Base-by-base conservation (phyloP, 345 rosid genomes). In the Eutrema japonicum region DNA sequence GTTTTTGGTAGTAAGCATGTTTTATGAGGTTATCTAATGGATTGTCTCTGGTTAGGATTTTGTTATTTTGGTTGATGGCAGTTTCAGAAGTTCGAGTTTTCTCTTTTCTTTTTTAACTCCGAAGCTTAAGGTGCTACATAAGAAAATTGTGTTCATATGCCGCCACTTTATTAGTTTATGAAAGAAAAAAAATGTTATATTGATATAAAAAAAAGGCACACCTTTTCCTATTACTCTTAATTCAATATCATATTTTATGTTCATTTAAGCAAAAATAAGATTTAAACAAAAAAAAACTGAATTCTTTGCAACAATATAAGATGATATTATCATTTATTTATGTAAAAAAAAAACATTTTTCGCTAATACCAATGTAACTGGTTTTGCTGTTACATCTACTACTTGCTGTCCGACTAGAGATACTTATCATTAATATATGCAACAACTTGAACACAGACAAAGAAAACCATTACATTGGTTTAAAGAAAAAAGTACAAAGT, bases 1-100 rank as follows among this genome's bases (percentile, higher is more conserved):
- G 74, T 70, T 47, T 50, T 70, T 46, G 27, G 22, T 57, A 56
- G 45, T 16, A 32, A 45, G 10, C 36, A 52, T 51, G 56, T 51
- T 27, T 11, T 12, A 8, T 27, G 14, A 53, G 16, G 12, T 54
- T 41, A 33, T 55, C 16, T 56, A 56, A 55, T 45, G 36, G 56
- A 57, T 33, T 10, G 40, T 10, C 11, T 43, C 16, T 35, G 27
- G 35, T 59, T 58, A 36, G 57, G 38, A 52, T 36, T 22, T 22
- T 70, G 47, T 26, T 46, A 43, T 16, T 68, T 68, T 54, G 43
- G 63, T 42, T 40, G 26, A 40, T 27, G 35, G 56, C 22, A 50
- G 32, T 4, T 51, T 65, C 37, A 13, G 29, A 46, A 50, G 12
- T 49, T 36, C 3, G 30, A 64, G 54, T 45, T 45, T 49, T 22